Evolutionary conservation across 108 stramenopile species (phyloP), one percentile per base, ranked within the genome.

Genomic region (Stephanodiscus triporus): DNA sequence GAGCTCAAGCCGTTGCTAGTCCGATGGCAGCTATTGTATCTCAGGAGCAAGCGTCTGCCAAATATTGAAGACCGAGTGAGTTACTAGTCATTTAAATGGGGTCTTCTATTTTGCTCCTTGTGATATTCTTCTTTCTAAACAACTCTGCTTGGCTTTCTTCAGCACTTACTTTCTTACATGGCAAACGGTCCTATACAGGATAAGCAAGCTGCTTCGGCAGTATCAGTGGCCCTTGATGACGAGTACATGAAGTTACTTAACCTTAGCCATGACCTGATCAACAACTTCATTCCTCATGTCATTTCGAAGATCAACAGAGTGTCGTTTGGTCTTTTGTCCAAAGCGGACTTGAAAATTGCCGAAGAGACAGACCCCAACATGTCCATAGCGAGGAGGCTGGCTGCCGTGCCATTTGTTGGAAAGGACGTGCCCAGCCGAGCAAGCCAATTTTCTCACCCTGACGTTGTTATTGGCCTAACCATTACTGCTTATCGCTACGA

Each of bases 201-300:
- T 54, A 70, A 75, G 11, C 70, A 77, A 34, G 93, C 91, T 36
- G 89, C 92, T 29, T 90, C 91, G 9, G 91, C 94, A 19, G 91
- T 96, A 37, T 90, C 96, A 26, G 94, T 90, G 30, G 90, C 96
- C 53, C 88, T 98, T 6, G 88, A 91, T 50, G 99, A 98, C 58
- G 99, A 99, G 49, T 97, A 97, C 84, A 91, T 99, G 93, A 98
- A 98, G 73, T 92, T 98, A 96, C 86, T 98, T 55, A 98, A 98
- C 75, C 85, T 99, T 22, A 89, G 92, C 23, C 95, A 98, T 72
- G 97, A 98, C 59, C 84, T 99, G 70, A 76, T 99, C 19, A 77
- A 87, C 13, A 90, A 95, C 51, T 97, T 97, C 55, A 72, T 98
- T 20, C 98, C 98, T 30, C 95, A 96, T 73, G 85, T 97, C 4